Percentiles rank a stretch among this genome's conserved stretches.
Evolutionary conservation across 257 asterid species (phyloP).

Genomic region (Capsicum baccatum): DNA sequence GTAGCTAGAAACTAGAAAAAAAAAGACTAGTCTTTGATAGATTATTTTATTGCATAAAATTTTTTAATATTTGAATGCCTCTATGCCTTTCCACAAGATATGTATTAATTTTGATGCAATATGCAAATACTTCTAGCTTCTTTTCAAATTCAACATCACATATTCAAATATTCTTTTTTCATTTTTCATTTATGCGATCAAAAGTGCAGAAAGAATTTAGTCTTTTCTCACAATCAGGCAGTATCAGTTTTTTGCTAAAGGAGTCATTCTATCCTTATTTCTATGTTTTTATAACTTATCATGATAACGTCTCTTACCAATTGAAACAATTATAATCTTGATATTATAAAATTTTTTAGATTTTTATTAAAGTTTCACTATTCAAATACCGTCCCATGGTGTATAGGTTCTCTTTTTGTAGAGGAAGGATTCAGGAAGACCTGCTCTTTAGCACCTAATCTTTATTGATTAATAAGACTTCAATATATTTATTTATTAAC

Average conservation of each 20-base stretch:
- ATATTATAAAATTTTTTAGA: conserved; percentile 3
- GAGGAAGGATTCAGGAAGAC: not conserved
- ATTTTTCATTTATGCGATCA: conserved; percentile 14
- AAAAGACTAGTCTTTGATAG: not conserved
- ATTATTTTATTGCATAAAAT: not conserved
- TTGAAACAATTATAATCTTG: not conserved
- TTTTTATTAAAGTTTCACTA: no score
- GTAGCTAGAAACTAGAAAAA: not conserved
- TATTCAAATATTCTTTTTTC: not conserved
- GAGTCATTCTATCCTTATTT: not conserved
- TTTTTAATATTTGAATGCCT: not conserved
- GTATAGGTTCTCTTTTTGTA: not conserved
- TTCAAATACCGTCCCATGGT: not conserved
- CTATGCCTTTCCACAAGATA: not conserved
- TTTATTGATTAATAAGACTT: not conserved
- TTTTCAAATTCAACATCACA: not conserved
- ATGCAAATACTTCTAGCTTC: not conserved
- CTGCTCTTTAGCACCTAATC: not conserved
- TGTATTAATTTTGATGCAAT: conserved; percentile 1
- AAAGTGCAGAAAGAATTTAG: not conserved
- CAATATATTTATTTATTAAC: not conserved
- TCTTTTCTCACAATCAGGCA: conserved; percentile 12
- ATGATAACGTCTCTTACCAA: conserved; percentile 7
- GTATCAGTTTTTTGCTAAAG: not conserved
- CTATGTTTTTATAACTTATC: not conserved